Evolutionary conservation across 345 rosid genomes (phyloP), one percentile per base, ranked within the genome.

Genomic region (Linum trigynum): DNA sequence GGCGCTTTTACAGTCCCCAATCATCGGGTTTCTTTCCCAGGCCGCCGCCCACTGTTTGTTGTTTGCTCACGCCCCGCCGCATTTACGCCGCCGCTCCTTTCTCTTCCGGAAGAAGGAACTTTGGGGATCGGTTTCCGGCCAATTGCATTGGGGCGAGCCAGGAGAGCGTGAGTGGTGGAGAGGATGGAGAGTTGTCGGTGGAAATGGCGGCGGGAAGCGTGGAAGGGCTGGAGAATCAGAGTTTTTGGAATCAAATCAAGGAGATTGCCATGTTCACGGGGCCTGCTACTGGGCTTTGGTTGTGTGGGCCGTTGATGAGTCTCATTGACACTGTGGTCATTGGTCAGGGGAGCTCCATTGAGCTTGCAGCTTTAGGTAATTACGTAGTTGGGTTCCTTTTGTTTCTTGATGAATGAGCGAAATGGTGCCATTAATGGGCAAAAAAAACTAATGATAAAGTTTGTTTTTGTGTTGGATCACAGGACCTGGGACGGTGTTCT

Each of bases 401-500:
- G 23, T 41, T 62, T 39, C 16, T 15, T 1, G 10, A 16, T 14
- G 45, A 36, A 1, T n/a, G 32, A 43, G 1, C 8, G 4, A 10
- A 1, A 12, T 59, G 37, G 9, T 58, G 32, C 37, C 7, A 59
- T 59, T n/a, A 3, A 4, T 2, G 1, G 62, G 62, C 8, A 3
- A 23, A 14, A 10, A 17, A 7, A n/a, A 57, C n/a, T 9, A 11
- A n/a, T 11, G 7, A 37, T 2, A n/a, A 4, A 15, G 2, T n/a
- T 3, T 12, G 12, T 40, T 39, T 62, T 12, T 41, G 32, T 3
- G 42, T 3, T 40, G 72, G 36, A 48, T 48, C 53, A 51, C 76
- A 79, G 83, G 85, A 38, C 85, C 88, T 59, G 88, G 72, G 55
- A 84, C 83, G 3, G 82, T 84, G 51, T 61, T 84, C 48, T 84